Conservation (phyloP, 768 basidiomycete genomes). For the Mycena polygramma region DNA sequence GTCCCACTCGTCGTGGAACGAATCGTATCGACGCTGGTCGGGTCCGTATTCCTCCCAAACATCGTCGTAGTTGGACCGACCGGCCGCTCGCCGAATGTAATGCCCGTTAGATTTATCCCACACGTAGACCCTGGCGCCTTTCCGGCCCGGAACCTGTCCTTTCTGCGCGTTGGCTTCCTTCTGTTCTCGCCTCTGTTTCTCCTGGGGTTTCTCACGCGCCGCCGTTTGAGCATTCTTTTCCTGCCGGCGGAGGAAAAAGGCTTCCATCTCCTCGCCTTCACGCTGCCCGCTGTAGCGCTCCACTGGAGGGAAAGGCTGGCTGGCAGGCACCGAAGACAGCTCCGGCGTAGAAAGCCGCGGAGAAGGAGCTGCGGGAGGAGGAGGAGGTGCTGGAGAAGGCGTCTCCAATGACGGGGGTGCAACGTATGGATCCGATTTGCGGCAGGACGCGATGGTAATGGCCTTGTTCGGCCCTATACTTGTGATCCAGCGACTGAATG, state of each 20-base stretch:
- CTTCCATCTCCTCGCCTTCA: not conserved
- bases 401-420: no score
- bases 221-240: not conserved
- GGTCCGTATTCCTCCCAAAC: constrained; percentile 7
- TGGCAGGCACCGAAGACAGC: no score
- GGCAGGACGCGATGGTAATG: no score
- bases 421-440: no score
- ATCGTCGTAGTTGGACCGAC: not conserved
- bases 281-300: not conserved
- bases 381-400: no score
- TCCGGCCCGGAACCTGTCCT: not conserved
- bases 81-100: constrained; percentile 3
- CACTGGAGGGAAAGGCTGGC: constrained; percentile 13
- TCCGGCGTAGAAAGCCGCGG: no score
- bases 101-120: constrained; percentile 9
- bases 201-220: not conserved
- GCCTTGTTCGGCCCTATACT: no score
- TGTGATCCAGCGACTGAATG: not conserved
- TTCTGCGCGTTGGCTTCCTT: not conserved
- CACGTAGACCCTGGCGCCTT: constrained; percentile 8
- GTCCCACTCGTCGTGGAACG: constrained; percentile 19
- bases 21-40: constrained; percentile 13
- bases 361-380: no score
- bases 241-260: not conserved
- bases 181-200: not conserved